phyloP scores from a whole-genome alignment of 495 filamentous ascomycete species.

The Oleoguttula mirabilis region DNA sequence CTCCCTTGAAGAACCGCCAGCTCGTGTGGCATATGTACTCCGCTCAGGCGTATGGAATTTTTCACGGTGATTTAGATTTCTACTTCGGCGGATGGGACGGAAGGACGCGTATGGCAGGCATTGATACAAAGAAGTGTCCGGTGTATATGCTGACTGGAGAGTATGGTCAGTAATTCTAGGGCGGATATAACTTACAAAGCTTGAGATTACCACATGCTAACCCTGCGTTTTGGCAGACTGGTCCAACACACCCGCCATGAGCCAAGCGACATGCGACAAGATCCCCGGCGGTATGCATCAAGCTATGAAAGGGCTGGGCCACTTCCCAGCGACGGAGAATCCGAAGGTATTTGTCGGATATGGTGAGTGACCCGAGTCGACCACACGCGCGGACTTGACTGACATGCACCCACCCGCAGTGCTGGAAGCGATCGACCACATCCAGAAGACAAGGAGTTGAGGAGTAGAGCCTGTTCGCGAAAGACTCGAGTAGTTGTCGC shows the following conservation, averaged over 20 bases:
- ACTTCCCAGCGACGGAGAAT: conserved; percentile 32
- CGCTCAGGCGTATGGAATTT: conserved; percentile 34
- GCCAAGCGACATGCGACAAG: conserved; percentile 31
- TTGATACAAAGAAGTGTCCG: conserved; percentile 33
- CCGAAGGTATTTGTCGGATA: conserved; percentile 24
- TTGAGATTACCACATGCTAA: too few relatives aligned
- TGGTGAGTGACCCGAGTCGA: conserved; percentile 1
- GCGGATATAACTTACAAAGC: too few relatives aligned
- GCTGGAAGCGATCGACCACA: conserved; percentile 21
- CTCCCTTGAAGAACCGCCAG: conserved; percentile 28
- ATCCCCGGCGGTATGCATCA: conserved; percentile 31
- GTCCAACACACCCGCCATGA: conserved; percentile 32
- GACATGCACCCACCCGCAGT: conserved; percentile 8
- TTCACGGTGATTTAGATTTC: conserved; percentile 34
- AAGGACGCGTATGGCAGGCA: conserved; percentile 25
- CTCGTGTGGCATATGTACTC: conserved; percentile 35
- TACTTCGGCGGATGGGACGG: conserved; percentile 37
- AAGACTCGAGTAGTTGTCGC: too few relatives aligned
- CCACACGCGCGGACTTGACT: background rate
- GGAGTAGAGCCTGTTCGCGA: too few relatives aligned
- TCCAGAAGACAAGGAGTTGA: conserved; percentile 18
- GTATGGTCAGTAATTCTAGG: too few relatives aligned
- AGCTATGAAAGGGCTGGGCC: conserved; percentile 30
- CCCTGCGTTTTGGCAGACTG: too few relatives aligned
- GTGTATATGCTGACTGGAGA: conserved; percentile 37